Conservation (phyloP, 257 asterid genomes). For the Plantago ovata region DNA sequence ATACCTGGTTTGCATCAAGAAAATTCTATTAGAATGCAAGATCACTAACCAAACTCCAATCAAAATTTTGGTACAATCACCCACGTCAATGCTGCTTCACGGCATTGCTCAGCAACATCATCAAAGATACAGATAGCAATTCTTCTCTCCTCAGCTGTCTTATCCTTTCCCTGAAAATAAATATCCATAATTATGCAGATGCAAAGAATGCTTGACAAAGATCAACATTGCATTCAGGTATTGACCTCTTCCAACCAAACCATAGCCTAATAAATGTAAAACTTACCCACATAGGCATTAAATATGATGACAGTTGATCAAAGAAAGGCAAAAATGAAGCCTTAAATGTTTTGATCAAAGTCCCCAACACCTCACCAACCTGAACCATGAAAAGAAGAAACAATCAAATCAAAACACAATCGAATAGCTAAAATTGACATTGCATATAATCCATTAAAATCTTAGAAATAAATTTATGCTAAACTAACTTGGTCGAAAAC, state of each 20-base stretch:
- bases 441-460: conserved; percentile 1
- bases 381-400: conserved; percentile 25
- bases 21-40: conserved; percentile 13
- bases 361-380: conserved; percentile 96
- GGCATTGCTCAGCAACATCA: conserved; percentile 98
- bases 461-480: not conserved
- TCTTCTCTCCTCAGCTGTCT: conserved; percentile 94
- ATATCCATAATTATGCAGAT: conserved; percentile 2
- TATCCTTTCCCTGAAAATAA: conserved; percentile 80
- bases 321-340: conserved; percentile 92
- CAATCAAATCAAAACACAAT: conserved; percentile 1
- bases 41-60: conserved; percentile 16
- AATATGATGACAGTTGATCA: conserved; percentile 74
- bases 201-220: not conserved
- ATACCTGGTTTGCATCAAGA: conserved; percentile 48
- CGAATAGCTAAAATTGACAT: conserved; percentile 9
- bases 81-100: conserved; percentile 79
- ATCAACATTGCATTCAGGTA: not conserved
- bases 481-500: conserved; percentile 89
- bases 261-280: not conserved
- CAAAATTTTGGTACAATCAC: conserved; percentile 11
- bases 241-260: not conserved
- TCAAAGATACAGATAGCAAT: conserved; percentile 97
- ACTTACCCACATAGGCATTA: conserved; percentile 99
- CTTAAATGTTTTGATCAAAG: conserved; percentile 86